Conservation (phyloP, 306 rosid genomes). For the Benincasa hispida region DNA sequence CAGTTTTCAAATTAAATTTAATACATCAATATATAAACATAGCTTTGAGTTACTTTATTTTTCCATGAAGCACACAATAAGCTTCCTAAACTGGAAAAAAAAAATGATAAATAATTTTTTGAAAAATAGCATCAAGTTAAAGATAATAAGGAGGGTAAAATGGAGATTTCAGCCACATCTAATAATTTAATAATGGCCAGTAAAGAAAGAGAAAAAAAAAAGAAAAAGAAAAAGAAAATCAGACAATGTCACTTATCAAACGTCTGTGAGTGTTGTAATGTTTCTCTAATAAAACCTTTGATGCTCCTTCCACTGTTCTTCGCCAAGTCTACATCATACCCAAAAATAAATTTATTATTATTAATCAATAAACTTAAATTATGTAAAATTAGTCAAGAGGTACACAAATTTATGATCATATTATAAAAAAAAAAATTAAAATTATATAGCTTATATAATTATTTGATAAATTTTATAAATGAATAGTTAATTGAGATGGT, state of each 20-base stretch:
- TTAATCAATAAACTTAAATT: no score
- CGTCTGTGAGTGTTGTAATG: constrained; percentile 78
- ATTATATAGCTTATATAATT: no score
- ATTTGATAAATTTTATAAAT: no score
- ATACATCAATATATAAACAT: no score
- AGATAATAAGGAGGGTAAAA: background rate
- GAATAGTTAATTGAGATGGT: no score
- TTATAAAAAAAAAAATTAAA: no score
- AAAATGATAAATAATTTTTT: background rate
- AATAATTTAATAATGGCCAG: background rate
- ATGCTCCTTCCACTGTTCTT: constrained; percentile 68
- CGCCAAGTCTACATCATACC: constrained; percentile 58
- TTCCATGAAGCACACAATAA: background rate
- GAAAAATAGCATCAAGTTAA: no score
- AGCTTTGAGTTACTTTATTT: no score
- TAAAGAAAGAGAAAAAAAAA: no score
- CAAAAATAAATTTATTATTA: background rate
- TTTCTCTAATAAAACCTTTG: constrained; percentile 68
- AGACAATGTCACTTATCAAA: constrained; percentile 59
- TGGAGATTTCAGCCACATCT: background rate
- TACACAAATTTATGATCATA: background rate
- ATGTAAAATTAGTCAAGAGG: background rate
- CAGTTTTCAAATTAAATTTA: no score
- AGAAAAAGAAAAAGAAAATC: background rate
- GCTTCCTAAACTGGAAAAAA: background rate